A percentile compares a stretch with the other conserved stretches of the same genome.
Evolutionary conservation across 2,329 filamentous ascomycete genomes (phyloP).

Genomic region (Aspergillus melleus): DNA sequence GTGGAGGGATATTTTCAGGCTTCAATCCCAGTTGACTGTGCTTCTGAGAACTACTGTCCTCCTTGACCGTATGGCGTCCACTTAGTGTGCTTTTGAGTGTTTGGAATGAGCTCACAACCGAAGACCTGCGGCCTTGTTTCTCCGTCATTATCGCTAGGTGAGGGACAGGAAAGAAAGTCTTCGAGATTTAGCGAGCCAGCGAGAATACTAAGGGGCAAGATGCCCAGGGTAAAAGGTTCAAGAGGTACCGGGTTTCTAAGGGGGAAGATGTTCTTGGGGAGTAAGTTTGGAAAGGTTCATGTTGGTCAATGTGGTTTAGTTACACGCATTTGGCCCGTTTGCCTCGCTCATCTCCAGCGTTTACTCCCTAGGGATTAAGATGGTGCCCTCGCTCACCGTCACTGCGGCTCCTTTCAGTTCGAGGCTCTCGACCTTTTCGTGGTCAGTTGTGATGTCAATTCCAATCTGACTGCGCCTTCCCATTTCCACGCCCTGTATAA

Average conservation of each 20-base stretch:
- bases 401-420: conserved; percentile 36
- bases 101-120: conserved; percentile 19
- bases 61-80: background rate
- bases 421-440: conserved; percentile 29
- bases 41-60: background rate
- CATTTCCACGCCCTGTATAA: conserved; percentile 69
- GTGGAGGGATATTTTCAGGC: background rate
- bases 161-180: no score
- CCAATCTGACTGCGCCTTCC: conserved; percentile 49
- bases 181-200: no score
- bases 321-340: background rate
- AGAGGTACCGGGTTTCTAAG: no score
- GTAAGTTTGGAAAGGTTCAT: background rate
- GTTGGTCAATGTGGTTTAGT: background rate
- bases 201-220: background rate
- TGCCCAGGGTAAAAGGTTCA: no score
- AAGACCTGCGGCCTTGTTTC: conserved; percentile 14
- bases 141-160: conserved; percentile 11
- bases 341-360: conserved; percentile 1
- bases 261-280: background rate
- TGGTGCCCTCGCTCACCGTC: conserved; percentile 34
- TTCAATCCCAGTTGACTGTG: background rate
- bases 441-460: conserved; percentile 26
- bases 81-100: conserved; percentile 20
- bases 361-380: conserved; percentile 25